A percentile compares a stretch with the other conserved stretches of the same genome.
These are phyloP conservation scores for Ogataea thermomethanolica DNA, from an alignment of 805 yeast genomes.

Conservation along the genomic window DNA sequence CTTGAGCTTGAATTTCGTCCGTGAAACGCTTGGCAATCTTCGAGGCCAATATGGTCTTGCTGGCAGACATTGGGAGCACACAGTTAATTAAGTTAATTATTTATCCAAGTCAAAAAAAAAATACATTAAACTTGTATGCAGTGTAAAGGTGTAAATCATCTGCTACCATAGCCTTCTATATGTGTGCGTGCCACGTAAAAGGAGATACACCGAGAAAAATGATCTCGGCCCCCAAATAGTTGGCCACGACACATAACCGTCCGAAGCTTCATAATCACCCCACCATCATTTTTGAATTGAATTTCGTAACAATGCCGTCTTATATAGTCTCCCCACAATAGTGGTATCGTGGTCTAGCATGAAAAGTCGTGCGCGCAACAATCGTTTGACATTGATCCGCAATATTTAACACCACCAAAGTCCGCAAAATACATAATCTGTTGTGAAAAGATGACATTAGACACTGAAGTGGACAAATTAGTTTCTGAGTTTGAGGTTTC, in stretches of 20 bases:
- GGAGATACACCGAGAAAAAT: too few relatives aligned
- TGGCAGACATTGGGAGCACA: slow-evolving; percentile 38
- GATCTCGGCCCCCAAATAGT: too few relatives aligned
- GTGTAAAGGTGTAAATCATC: slow-evolving; percentile 4
- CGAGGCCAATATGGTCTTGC: slow-evolving; percentile 83
- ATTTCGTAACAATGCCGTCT: too few relatives aligned
- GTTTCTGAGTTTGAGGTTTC: slow-evolving; percentile 40
- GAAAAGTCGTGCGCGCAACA: neutral
- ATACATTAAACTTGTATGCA: neutral
- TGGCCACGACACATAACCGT: too few relatives aligned
- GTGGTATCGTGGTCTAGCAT: neutral
- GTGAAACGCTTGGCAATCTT: slow-evolving; percentile 79
- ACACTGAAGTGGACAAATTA: slow-evolving; percentile 29
- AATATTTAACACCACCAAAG: slow-evolving; percentile 2
- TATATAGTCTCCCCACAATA: neutral
- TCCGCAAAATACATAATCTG: slow-evolving; percentile 4
- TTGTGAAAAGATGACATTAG: slow-evolving; percentile 4
- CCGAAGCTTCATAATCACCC: too few relatives aligned
- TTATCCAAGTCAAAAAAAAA: slow-evolving; percentile 5
- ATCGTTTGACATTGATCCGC: slow-evolving; percentile 1
- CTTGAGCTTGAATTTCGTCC: slow-evolving; percentile 64
- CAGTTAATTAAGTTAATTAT: neutral
- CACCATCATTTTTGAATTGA: too few relatives aligned
- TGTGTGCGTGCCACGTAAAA: too few relatives aligned
- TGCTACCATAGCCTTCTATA: too few relatives aligned